These are phyloP conservation scores for Didymellaceae sp. DNA, from an alignment of 2,329 filamentous ascomycete species.

Conservation along the genomic window DNA sequence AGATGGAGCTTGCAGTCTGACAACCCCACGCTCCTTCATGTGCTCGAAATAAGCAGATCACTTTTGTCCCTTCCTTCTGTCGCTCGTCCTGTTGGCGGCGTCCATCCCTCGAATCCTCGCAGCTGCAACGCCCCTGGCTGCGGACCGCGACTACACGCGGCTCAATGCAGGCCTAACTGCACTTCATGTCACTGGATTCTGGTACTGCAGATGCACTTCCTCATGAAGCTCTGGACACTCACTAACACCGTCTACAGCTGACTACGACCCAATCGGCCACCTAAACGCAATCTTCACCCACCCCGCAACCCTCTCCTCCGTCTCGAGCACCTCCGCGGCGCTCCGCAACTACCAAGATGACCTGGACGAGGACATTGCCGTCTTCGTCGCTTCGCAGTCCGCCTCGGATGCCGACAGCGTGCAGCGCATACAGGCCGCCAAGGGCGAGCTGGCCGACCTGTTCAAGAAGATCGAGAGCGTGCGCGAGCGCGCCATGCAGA, in stretches of 20 bases:
- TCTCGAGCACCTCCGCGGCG: slow-evolving; percentile 74
- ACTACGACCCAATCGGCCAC: slow-evolving; percentile 93
- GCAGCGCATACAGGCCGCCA: slow-evolving; percentile 87
- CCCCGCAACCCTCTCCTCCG: slow-evolving; percentile 80
- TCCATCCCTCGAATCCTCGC: not conserved
- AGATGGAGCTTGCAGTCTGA: slow-evolving; percentile 7
- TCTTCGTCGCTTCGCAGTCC: slow-evolving; percentile 76
- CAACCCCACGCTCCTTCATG: slow-evolving; percentile 22
- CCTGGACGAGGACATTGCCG: slow-evolving; percentile 77
- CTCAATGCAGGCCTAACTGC: slow-evolving; percentile 46
- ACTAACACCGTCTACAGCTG: slow-evolving; percentile 58
- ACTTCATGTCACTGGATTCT: slow-evolving; percentile 50
- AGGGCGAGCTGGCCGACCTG: slow-evolving; percentile 84
- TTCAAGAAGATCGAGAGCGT: slow-evolving; percentile 96
- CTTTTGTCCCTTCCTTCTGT: not conserved
- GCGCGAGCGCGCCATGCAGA: slow-evolving; percentile 84
- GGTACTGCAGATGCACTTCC: slow-evolving; percentile 33
- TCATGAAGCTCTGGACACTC: slow-evolving; percentile 15
- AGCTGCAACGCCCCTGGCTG: slow-evolving; percentile 27
- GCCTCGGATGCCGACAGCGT: slow-evolving; percentile 87
- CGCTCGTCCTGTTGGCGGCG: not conserved
- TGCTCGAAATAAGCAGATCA: slow-evolving; percentile 8
- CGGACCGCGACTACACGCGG: slow-evolving; percentile 37
- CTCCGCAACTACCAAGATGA: slow-evolving; percentile 81
- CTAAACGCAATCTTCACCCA: slow-evolving; percentile 93